Evolutionary conservation across 1,139 yeast genomes (phyloP).

Genomic region (Diutina catenulata): DNA sequence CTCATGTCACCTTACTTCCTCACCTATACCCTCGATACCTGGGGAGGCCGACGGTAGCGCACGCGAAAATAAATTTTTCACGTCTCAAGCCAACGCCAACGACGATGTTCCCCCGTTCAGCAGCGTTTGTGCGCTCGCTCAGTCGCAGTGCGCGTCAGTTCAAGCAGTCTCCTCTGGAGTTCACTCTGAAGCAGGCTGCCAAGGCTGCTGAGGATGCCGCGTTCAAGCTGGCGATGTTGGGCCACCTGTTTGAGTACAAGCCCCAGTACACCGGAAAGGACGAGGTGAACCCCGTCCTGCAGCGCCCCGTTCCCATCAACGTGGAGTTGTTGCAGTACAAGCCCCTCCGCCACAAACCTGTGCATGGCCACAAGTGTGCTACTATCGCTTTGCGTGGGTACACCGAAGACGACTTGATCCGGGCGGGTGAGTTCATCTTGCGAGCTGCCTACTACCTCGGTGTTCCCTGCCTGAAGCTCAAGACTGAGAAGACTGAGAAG

Average conservation of each 20-base stretch:
- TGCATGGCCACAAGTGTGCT: constrained; percentile 64
- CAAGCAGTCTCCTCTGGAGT: constrained; percentile 4
- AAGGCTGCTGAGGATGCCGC: constrained; percentile 2
- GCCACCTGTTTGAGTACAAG: constrained; percentile 17
- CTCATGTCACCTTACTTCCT: too few species aligned
- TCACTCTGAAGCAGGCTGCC: neutral
- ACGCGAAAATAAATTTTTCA: too few species aligned
- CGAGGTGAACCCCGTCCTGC: constrained; percentile 14
- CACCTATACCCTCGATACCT: too few species aligned
- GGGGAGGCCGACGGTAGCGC: too few species aligned
- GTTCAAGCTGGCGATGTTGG: neutral
- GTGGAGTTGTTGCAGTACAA: constrained; percentile 76
- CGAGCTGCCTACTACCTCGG: constrained; percentile 88
- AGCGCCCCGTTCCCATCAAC: constrained; percentile 65
- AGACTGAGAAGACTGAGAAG: constrained; percentile 59
- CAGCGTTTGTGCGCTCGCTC: too few species aligned
- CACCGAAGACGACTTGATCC: constrained; percentile 56
- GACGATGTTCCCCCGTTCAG: too few species aligned
- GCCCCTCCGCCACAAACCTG: constrained; percentile 59
- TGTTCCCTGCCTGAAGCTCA: constrained; percentile 47
- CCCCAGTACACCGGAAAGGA: constrained; percentile 32
- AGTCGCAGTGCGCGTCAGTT: too few species aligned
- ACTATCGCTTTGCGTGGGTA: constrained; percentile 64
- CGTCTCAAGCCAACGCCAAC: too few species aligned
- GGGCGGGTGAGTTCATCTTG: constrained; percentile 75